Evolutionary conservation across 202 grass and related monocot species (phyloP), one percentile per base, ranked within the genome.

Genomic region (Eragrostis tef): DNA sequence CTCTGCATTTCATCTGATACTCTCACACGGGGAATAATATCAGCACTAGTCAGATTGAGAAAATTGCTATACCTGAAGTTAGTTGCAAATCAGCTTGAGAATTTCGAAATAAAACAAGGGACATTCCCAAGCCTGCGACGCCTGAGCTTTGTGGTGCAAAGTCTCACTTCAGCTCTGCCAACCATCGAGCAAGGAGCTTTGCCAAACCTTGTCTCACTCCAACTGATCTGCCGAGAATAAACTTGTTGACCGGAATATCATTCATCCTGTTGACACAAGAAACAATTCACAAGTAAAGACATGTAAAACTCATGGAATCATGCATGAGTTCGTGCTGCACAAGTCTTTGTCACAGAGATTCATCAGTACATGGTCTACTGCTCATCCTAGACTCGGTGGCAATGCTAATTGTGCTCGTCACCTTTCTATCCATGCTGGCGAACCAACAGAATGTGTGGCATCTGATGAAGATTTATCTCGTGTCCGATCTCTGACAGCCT

Each of bases 41-140:
- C 63, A 21, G 44, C 12, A 43, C 63, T 84, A 39, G 31, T 29
- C 64, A 69, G 24, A 50, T 62, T 84, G 64, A 22, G 6, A 5
- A 85, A 16, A 24, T 15, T 85, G 56, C 65, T 78, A 14, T 85
- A 85, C 21, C 67, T 85, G 15, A 85, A 71, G 69, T 46, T 85
- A 74, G 52, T 41, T 0, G 14, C 65, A 0, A 2, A 63, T 3
- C 52, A 52, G 13, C 27, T 84, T 41, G 82, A 78, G 31, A 8
- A 42, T 53, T 71, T 85, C 7, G 45, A 64, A 53, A 79, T 85
- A 60, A 72, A 53, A 56, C 25, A 53, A n/a, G 68, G 58, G 17
- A 36, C 75, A 13, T 65, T 85, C 67, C 83, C 58, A 64, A 79
- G 75, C 26, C 57, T 85, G 16, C 83, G 67, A 9, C 67, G 67